Base-by-base conservation (phyloP, 2,329 filamentous ascomycete genomes). In the Cadophora sp. region DNA sequence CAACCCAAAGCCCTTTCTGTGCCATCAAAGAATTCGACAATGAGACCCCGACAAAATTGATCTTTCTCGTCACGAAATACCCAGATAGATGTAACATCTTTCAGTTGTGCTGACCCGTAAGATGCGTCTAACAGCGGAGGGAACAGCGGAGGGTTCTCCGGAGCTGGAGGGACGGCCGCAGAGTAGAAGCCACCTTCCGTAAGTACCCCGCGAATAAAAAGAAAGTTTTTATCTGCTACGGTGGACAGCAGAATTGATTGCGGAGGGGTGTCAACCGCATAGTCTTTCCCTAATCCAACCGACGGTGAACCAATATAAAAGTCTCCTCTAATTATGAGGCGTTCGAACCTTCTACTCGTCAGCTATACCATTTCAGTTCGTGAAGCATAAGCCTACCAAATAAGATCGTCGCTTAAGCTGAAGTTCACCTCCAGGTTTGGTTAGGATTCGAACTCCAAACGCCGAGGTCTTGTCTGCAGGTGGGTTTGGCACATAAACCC, bases 11-110 rank as follows among this genome's bases (percentile, higher is more conserved):
- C 63, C 63, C 63, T 30, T 65, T 65, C 63, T 65, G 63, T 65
- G 55, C 63, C 63, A 41, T 65, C 63, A 65, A 65, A 60, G 33
- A 60, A 65, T 65, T 65, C 33, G 50, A 65, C 5, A 60, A 65
- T 65, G 63, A 60, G 63, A 65, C 63, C 63, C 56, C 55, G 53
- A 65, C 63, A 65, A 65, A 65, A 65, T 50, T 65, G 41, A 65
- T 60, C 63, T 65, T 65, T 65, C 63, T 65, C 55, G 43, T 65
- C 63, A 65, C 63, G 53, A 65, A 65, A 65, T 50, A 65, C 50
- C 63, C 53, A 65, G 53, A 65, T 65, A 65, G 63, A 65, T 41
- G 45, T 60, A 65, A 65, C 33, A 59, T 65, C 63, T 60, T 65
- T 55, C 45, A 65, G 63, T 53, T 65, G 39, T 55, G 63, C 63